Percentiles rank a stretch among this genome's conserved stretches.
Evolutionary conservation across 2,329 filamentous ascomycete genomes (phyloP).

Genomic region (Pseudogymnoascus sp.): DNA sequence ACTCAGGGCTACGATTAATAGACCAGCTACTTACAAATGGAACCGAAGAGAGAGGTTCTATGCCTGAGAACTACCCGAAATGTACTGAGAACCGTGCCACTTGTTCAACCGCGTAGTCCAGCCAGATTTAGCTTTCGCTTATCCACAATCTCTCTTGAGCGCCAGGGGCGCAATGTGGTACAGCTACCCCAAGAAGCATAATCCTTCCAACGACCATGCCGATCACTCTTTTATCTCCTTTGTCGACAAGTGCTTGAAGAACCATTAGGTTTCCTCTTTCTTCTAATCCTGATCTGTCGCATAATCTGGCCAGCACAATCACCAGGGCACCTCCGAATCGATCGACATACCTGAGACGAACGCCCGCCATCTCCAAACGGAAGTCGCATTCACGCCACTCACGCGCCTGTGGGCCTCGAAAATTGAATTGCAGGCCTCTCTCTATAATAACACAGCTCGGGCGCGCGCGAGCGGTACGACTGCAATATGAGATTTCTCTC

Average conservation of each 20-base stretch:
- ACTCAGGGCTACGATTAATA: too few species aligned
- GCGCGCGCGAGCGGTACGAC: neutral
- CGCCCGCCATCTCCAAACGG: neutral
- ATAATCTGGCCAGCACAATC: neutral
- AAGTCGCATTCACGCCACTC: conserved; percentile 3
- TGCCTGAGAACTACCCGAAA: too few species aligned
- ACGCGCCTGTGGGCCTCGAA: conserved; percentile 6
- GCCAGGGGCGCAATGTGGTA: neutral
- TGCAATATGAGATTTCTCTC: conserved; percentile 9
- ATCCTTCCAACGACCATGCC: neutral
- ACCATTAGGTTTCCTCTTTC: neutral
- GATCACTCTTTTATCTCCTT: neutral
- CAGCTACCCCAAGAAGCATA: neutral
- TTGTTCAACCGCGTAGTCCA: too few species aligned
- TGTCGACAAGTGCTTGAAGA: neutral
- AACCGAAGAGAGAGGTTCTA: too few species aligned
- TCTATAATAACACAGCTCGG: neutral
- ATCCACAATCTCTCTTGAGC: conserved; percentile 6
- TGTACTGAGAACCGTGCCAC: too few species aligned
- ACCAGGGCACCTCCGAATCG: neutral
- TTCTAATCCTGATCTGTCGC: neutral
- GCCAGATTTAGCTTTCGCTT: conserved; percentile 6
- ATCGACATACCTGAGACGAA: neutral
- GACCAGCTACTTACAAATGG: too few species aligned
- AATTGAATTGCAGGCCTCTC: neutral